Conservation (phyloP, 371 early-diverging fungal genomes). For the Rhizomucor miehei region DNA sequence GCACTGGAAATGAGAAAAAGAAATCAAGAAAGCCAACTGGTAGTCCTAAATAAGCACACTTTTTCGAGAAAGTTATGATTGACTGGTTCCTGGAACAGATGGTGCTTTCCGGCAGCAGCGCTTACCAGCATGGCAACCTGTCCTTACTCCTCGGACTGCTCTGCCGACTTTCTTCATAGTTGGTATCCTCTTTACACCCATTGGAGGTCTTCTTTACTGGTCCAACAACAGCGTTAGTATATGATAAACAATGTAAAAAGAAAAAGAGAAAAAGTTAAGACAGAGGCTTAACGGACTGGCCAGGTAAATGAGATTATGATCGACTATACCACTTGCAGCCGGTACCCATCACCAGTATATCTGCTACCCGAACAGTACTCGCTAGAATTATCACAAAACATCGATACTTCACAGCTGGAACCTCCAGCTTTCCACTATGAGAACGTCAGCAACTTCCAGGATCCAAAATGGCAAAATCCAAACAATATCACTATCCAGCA, state of each 20-base stretch:
- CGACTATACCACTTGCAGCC: slow-evolving; percentile 86
- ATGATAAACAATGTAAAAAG: neutral
- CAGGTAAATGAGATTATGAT: slow-evolving; percentile 79
- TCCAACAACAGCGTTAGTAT: slow-evolving; percentile 22
- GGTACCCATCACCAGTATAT: slow-evolving; percentile 28
- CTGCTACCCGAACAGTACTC: slow-evolving; percentile 22
- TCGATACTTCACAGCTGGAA: slow-evolving; percentile 9
- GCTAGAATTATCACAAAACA: slow-evolving; percentile 14
- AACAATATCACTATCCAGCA: slow-evolving; percentile 37
- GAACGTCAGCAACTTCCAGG: slow-evolving; percentile 25
- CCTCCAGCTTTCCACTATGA: slow-evolving; percentile 36
- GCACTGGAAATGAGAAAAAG: slow-evolving; percentile 13
- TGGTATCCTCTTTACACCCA: slow-evolving; percentile 88
- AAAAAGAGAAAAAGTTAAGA: too few species aligned
- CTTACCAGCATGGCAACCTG: slow-evolving; percentile 97
- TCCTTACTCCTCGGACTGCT: slow-evolving; percentile 92
- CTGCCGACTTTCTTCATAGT: slow-evolving; percentile 89
- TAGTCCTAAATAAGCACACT: too few species aligned
- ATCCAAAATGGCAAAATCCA: slow-evolving; percentile 36
- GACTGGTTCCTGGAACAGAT: slow-evolving; percentile 43
- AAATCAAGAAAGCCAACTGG: neutral
- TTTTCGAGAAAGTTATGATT: too few species aligned
- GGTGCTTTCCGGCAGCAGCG: slow-evolving; percentile 97
- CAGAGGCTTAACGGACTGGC: too few species aligned
- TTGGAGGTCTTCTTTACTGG: slow-evolving; percentile 82